Evolutionary conservation across 305 asterid genomes (phyloP), one percentile per base, ranked within the genome.

Genomic region (Fraxinus xanthoxyloides): DNA sequence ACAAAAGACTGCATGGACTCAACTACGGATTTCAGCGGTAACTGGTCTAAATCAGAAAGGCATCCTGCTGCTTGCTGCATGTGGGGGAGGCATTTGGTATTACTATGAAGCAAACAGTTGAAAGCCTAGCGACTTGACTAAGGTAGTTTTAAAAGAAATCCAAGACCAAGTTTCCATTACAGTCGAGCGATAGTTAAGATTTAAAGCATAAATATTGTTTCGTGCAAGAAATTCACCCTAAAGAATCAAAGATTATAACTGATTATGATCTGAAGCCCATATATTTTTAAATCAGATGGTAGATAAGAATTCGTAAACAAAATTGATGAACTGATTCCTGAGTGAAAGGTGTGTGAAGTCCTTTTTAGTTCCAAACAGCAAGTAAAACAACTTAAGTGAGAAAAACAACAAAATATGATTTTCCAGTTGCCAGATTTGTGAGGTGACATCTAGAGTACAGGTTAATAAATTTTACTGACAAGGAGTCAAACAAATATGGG

Each of bases 21-120:
- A 91, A 93, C 77, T 67, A 93, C 74, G 26, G 94, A 48, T 81
- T 94, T 92, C 78, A 97, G 92, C 6, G 97, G 98, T 77, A 98
- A 90, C 83, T 97, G 99, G 76, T 97, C 98, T 91, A 97, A 82
- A 70, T 94, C 98, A 61, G 98, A 88, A 26, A 97, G 97, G 86
- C 89, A 91, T 75, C 91, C 59, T 81, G 97, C 89, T 28, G 94
- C 97, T 90, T 93, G 99, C 99, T 97, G 97, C 92, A 87, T 77
- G 88, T 80, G 73, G 28, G 73, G 46, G 70, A 85, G 75, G 13
- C 84, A 81, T 80, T 81, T 38, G 28, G 69, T 35, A 43, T 84
- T 78, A 84, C 24, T 59, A 82, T 72, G 72, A 77, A 70, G 77
- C 61, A 82, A 85, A 67, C 77, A 75, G 80, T 77, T 48, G 76